phyloP scores from a whole-genome alignment of 1,284 basidiomycete species.

The Phellopilus nigrolimitatus region DNA sequence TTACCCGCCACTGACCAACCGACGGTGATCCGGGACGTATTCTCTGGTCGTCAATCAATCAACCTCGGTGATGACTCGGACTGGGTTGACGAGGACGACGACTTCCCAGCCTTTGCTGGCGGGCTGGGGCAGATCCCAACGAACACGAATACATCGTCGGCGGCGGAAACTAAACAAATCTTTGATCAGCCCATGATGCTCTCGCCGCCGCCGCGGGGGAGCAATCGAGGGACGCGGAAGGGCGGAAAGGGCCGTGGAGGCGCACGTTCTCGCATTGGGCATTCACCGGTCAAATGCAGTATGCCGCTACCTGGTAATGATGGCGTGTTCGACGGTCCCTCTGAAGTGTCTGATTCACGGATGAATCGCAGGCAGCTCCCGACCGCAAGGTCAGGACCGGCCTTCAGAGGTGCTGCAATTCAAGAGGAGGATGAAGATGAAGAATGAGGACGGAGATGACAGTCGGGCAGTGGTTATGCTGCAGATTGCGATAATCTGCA shows the following conservation, averaged over 20 bases:
- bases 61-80: conserved; percentile 65
- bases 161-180: conserved; percentile 8
- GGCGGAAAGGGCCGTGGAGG: conserved; percentile 6
- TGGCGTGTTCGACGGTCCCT: conserved; percentile 38
- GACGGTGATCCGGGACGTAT: conserved; percentile 63
- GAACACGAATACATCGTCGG: conserved; percentile 25
- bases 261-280: conserved; percentile 38
- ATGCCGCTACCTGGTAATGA: conserved; percentile 51
- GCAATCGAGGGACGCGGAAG: conserved; percentile 9
- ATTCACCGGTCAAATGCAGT: conserved; percentile 52
- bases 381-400: conserved; percentile 51
- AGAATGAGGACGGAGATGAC: conserved; percentile 31
- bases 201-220: conserved; percentile 21
- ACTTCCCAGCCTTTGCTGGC: conserved; percentile 67
- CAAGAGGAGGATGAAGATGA: conserved; percentile 76
- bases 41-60: conserved; percentile 58
- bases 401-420: conserved; percentile 56
- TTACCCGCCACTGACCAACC: conserved; percentile 50
- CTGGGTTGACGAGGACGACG: conserved; percentile 82
- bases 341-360: conserved; percentile 31
- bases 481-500: neutral
- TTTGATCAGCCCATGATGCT: conserved; percentile 31
- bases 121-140: conserved; percentile 68
- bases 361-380: conserved; percentile 59
- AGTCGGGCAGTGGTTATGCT: neutral